These are phyloP conservation scores for Colletotrichum gloeosporioides DNA, from an alignment of 2,329 filamentous ascomycete genomes.

Conservation along the genomic window DNA sequence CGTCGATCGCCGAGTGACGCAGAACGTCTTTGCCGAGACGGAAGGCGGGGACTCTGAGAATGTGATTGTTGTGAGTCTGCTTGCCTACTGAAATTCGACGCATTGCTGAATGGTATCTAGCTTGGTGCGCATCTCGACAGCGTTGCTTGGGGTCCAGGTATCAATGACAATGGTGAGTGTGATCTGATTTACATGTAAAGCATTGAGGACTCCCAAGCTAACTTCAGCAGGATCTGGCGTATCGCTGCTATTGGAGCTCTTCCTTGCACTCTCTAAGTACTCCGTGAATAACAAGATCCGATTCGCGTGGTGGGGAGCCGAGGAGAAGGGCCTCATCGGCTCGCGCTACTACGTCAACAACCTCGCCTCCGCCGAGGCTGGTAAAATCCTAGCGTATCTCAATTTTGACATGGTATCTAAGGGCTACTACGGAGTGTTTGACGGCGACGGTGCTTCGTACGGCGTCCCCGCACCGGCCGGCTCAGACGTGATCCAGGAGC, in stretches of 20 bases:
- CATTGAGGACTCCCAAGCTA: not conserved
- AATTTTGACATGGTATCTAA: constrained; percentile 47
- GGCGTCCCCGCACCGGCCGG: constrained; percentile 39
- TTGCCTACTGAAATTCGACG: accelerated
- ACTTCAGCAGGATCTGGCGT: constrained; percentile 34
- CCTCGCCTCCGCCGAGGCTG: constrained; percentile 33
- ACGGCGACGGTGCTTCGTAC: constrained; percentile 38
- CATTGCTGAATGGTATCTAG: not conserved
- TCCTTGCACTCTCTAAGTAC: constrained; percentile 40
- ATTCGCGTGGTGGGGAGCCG: constrained; percentile 51
- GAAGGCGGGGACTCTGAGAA: constrained; percentile 47
- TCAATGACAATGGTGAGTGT: constrained; percentile 48
- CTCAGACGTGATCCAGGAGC: constrained; percentile 35
- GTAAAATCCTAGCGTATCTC: constrained; percentile 41
- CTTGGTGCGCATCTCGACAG: constrained; percentile 50
- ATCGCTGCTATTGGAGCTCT: constrained; percentile 44
- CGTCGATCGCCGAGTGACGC: constrained; percentile 43
- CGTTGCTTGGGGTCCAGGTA: constrained; percentile 47
- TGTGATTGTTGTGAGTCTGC: constrained; percentile 33
- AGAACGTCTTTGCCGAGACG: constrained; percentile 52
- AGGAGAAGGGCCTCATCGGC: constrained; percentile 45
- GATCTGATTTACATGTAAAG: accelerated
- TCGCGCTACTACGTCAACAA: constrained; percentile 42
- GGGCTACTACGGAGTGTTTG: constrained; percentile 40
- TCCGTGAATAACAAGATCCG: constrained; percentile 41